Conservation (phyloP, 306 rosid species). For the Delonix regia region DNA sequence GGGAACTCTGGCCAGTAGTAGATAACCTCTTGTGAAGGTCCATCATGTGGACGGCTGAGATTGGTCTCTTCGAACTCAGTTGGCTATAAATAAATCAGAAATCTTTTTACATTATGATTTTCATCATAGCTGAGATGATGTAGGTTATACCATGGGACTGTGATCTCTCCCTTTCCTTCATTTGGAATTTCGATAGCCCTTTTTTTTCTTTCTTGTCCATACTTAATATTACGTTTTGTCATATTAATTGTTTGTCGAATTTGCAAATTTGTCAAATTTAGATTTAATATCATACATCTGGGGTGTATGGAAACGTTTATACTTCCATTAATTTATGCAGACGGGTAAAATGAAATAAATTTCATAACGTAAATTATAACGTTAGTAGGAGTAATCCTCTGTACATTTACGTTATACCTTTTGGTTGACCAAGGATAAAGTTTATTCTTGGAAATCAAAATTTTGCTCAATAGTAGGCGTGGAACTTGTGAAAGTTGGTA, state of each 20-base stretch:
- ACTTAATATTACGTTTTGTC: slow-evolving; percentile 12
- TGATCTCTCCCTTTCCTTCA: slow-evolving; percentile 31
- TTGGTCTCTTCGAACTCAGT: slow-evolving; percentile 43
- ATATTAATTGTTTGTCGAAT: slow-evolving; percentile 14
- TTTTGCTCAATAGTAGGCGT: not conserved
- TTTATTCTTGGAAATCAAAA: not conserved
- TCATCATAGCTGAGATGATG: slow-evolving; percentile 44
- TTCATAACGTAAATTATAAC: not conserved
- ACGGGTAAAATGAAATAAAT: not conserved
- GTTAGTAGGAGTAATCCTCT: not conserved
- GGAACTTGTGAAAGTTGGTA: not conserved
- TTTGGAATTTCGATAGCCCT: slow-evolving; percentile 25
- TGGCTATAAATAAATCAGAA: slow-evolving; percentile 46
- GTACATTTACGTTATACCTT: not conserved
- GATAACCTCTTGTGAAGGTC: slow-evolving; percentile 36
- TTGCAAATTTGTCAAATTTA: slow-evolving; percentile 20
- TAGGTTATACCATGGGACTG: slow-evolving; percentile 38
- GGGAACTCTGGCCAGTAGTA: slow-evolving; percentile 74
- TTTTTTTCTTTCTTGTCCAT: slow-evolving; percentile 48
- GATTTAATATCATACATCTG: not conserved
- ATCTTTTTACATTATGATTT: slow-evolving; percentile 49
- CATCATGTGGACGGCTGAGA: slow-evolving; percentile 36
- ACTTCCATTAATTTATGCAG: not conserved
- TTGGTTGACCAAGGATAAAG: not conserved
- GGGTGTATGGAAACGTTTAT: not conserved